Base-by-base conservation (phyloP, 1,284 basidiomycete species). In the Leccinum subspadiceum region DNA sequence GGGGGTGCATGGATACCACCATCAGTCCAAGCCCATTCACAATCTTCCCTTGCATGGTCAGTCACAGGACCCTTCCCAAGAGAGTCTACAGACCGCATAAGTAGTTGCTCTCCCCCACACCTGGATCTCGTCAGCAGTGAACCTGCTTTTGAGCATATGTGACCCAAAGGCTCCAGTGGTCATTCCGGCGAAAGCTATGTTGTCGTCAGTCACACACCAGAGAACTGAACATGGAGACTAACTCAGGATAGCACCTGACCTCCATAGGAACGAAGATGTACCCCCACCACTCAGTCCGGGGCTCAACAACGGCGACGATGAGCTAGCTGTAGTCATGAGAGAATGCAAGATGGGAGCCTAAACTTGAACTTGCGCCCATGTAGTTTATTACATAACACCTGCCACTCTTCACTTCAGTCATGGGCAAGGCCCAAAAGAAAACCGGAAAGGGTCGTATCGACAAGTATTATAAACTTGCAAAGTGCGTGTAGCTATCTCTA, bases 371-470 rank as follows among this genome's bases (percentile, higher is more conserved):
- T 44, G 41, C 39, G 17, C 20, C 20, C 46, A 24, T 20, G 20
- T 22, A 15, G 12, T 33, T 39, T 3, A 35, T 54, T 54, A 41
- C 53, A 41, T 54, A 31, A 50, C 53, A 31, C 41, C 56, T 26
- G 5, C 31, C 31, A 10, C 35, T 33, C 12, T 13, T 48, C 17
- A 20, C 15, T 35, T 44, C 44, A 9, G 3, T 57, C 54, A 93
- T 93, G 90, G 89, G 83, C 44, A 92, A 92, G 69, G 80, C 83
- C 24, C 88, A 92, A 72, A 93, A 93, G 77, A 93, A 93, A 81
- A 93, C 91, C n/a, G 91, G 91, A 67, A 97, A 97, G 78, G 94
- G 92, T 66, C 93, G 95, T 75, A 81, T 97, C 59, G 94, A 97
- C 78, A 96, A 96, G 78, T 97, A 94, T 77, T 96, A 96, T 78